Evolutionary conservation across 163 green algal genomes (phyloP), one percentile per base, ranked within the genome.

Genomic region (Chlorella variabilis): DNA sequence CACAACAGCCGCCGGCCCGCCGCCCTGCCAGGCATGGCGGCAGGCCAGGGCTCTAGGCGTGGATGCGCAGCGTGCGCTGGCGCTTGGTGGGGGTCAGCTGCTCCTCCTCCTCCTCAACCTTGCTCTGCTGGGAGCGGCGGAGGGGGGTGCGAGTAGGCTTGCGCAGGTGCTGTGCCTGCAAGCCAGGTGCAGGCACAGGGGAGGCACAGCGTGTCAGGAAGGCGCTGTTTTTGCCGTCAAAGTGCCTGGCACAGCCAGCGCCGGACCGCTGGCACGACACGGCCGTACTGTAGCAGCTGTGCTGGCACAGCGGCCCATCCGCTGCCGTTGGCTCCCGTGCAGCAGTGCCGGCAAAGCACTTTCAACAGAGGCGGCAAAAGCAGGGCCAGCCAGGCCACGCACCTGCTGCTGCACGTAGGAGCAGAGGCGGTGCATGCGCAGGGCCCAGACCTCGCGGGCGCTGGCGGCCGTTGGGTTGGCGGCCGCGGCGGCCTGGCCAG

Each of bases 381-480:
- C n/a, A n/a, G n/a, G n/a, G n/a, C n/a, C 39, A 27, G 39, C 7
- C 27, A 29, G 67, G 3, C 67, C 27, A 51, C 70, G 1, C 70
- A 77, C 73, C 56, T 80, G 54, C 6, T 45, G 54, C 38, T 41
- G 73, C 27, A 80, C 73, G 15, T 34, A 3, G 17, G 0, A 29
- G 56, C 73, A 80, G 33, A 80, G 17, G 27, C 56, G 21, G 41
- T 73, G 58, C 75, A 81, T 73, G 39, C 31, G 75, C 42, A 4
- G 17, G 17, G 75, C 75, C 75, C 75, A 81, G 5, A 13, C 36
- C 41, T 73, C 39, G 0, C 59, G 39, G 4, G 15, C 4, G 4
- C 51, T 56, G 36, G 11, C 0, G 2, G 25, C 25, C 56, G 18
- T 15, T 31, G 9, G 56, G n/a, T n/a, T 54, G 45, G 45, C 45